phyloP scores from a whole-genome alignment of 2,329 filamentous ascomycete species.

The Nigrograna mackinnonii region DNA sequence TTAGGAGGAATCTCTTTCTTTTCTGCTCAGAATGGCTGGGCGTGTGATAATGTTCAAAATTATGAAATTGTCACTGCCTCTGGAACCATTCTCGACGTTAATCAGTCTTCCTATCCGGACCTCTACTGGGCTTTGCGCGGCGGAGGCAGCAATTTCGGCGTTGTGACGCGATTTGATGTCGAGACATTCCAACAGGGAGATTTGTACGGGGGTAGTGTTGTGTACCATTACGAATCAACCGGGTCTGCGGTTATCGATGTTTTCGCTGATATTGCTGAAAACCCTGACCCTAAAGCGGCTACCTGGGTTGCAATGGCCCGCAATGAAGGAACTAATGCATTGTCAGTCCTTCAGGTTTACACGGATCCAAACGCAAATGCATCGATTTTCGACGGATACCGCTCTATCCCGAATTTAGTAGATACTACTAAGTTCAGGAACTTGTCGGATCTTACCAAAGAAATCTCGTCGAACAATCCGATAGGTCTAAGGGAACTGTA shows the following conservation, averaged over 20 bases:
- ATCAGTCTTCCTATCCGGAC: slow-evolving; percentile 33
- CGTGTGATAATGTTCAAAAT: slow-evolving; percentile 36
- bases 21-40: slow-evolving; percentile 22
- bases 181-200: slow-evolving; percentile 21
- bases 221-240: slow-evolving; percentile 7
- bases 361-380: slow-evolving; percentile 25
- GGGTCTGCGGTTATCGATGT: slow-evolving; percentile 24
- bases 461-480: slow-evolving; percentile 14
- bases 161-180: slow-evolving; percentile 22
- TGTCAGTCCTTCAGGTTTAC: slow-evolving; percentile 25
- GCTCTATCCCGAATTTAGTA: slow-evolving; percentile 17
- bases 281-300: slow-evolving; percentile 25
- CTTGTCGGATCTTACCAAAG: slow-evolving; percentile 22
- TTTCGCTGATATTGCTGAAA: slow-evolving; percentile 27
- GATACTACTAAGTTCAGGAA: slow-evolving; percentile 21
- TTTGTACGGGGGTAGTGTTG: slow-evolving; percentile 19
- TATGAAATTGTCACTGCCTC: slow-evolving; percentile 35
- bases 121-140: slow-evolving; percentile 41
- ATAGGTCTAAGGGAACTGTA: slow-evolving; percentile 25
- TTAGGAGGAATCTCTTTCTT: slow-evolving; percentile 33
- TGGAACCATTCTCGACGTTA: slow-evolving; percentile 20
- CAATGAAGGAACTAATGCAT: slow-evolving; percentile 14
- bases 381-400: slow-evolving; percentile 28
- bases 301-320: slow-evolving; percentile 30
- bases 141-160: slow-evolving; percentile 27